Percentiles rank a stretch among this genome's conserved stretches.
These are phyloP conservation scores for Leishmania mexicana DNA, from an alignment of 208 protist genomes.

Conservation along the genomic window DNA sequence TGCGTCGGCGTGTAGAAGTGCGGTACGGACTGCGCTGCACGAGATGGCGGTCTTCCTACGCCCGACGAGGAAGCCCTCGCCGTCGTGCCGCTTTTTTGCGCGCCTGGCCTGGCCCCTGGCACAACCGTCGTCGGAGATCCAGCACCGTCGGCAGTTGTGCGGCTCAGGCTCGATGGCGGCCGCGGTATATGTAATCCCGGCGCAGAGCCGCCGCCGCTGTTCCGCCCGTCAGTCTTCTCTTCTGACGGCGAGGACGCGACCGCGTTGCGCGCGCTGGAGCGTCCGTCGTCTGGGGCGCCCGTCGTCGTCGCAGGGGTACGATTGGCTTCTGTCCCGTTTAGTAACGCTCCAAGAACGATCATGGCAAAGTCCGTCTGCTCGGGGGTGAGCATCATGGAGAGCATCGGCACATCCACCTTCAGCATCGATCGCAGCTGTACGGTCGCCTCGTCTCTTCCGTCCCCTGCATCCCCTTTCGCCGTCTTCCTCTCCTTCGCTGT, in stretches of 20 bases:
- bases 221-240: neutral
- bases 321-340: conserved; percentile 21
- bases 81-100: neutral
- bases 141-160: neutral
- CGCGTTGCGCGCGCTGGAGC: neutral
- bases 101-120: neutral
- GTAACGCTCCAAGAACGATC: conserved; percentile 63
- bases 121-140: neutral
- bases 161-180: neutral
- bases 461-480: neutral
- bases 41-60: neutral
- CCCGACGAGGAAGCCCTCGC: neutral
- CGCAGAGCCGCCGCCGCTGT: neutral
- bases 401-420: conserved; percentile 27
- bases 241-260: neutral
- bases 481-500: neutral
- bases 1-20: neutral
- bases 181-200: neutral
- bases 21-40: neutral
- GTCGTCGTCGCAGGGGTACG: neutral
- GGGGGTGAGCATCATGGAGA: conserved; percentile 39
- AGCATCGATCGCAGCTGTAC: conserved; percentile 23
- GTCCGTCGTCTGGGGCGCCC: neutral
- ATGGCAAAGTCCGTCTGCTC: conserved; percentile 63
- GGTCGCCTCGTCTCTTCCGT: neutral